Percentiles rank a stretch among this genome's conserved stretches.
Conservation (phyloP, 2,329 filamentous ascomycete species). For the Periconia sp. region DNA sequence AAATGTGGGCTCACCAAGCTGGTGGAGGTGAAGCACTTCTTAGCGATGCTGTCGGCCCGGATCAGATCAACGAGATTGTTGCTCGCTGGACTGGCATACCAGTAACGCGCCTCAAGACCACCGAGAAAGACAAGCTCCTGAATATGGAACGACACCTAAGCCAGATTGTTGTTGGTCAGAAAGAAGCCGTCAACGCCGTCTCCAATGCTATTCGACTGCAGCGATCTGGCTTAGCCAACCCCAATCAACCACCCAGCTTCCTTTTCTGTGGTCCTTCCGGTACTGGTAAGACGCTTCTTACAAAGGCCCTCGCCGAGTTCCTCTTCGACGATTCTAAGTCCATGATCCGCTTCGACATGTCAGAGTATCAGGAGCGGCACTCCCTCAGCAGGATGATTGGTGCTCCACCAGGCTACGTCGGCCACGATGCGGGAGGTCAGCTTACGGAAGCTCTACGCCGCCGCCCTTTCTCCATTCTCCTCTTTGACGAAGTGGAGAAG, state of each 20-base stretch:
- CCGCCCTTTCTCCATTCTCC: slow-evolving; percentile 94
- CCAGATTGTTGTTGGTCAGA: slow-evolving; percentile 89
- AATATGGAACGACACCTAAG: slow-evolving; percentile 90
- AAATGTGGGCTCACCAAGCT: slow-evolving; percentile 62
- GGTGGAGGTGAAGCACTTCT: slow-evolving; percentile 73
- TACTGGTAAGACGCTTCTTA: slow-evolving; percentile 96
- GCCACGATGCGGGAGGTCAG: slow-evolving; percentile 94
- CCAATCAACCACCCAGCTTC: slow-evolving; percentile 97
- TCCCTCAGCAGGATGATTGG: slow-evolving; percentile 97
- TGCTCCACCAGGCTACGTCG: slow-evolving; percentile 94
- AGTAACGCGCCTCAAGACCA: slow-evolving; percentile 89
- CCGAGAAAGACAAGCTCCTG: slow-evolving; percentile 97
- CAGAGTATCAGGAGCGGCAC: slow-evolving; percentile 97
- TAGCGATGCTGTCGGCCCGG: slow-evolving; percentile 91
- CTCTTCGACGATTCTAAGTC: slow-evolving; percentile 95
- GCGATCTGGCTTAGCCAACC: slow-evolving; percentile 91
- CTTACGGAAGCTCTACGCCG: slow-evolving; percentile 93
- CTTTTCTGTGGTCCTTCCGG: slow-evolving; percentile 98
- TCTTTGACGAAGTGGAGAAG: slow-evolving; percentile 99
- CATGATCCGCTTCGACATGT: slow-evolving; percentile 99
- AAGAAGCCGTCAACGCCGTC: slow-evolving; percentile 89
- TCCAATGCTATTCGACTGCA: slow-evolving; percentile 96
- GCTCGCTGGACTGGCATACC: slow-evolving; percentile 98
- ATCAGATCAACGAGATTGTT: slow-evolving; percentile 99
- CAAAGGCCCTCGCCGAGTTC: slow-evolving; percentile 96